phyloP scores from a whole-genome alignment of 1,139 yeast species.

The Blastobotrys buckinghamii region DNA sequence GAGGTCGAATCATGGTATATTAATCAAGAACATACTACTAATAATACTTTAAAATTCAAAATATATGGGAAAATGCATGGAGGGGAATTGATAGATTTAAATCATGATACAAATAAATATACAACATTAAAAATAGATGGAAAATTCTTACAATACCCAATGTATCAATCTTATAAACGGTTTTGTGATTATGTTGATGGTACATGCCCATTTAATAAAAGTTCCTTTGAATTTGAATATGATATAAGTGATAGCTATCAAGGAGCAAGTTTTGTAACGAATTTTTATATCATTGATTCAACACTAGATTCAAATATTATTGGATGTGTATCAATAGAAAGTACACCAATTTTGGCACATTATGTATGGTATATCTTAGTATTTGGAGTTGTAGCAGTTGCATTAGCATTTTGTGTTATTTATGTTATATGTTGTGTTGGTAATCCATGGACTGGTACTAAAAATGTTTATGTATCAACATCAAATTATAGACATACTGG shows the following conservation, averaged over 20 bases:
- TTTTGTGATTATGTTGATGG: constrained; percentile 25
- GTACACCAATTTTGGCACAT: constrained; percentile 46
- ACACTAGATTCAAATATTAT: constrained; percentile 35
- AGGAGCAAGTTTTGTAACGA: constrained; percentile 29
- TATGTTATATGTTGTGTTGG: constrained; percentile 35
- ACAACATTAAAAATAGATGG: constrained; percentile 11
- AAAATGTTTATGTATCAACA: constrained; percentile 49
- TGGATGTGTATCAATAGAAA: constrained; percentile 45
- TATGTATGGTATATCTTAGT: constrained; percentile 41
- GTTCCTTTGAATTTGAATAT: constrained; percentile 23
- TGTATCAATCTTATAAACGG: constrained; percentile 22
- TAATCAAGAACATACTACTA: constrained; percentile 5
- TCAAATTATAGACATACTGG: constrained; percentile 61
- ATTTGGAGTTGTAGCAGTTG: constrained; percentile 40
- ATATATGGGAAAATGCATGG: constrained; percentile 24
- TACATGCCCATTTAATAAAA: constrained; percentile 28
- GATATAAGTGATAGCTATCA: constrained; percentile 24
- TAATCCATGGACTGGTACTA: constrained; percentile 60
- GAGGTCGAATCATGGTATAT: constrained; percentile 10
- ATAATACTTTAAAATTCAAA: constrained; percentile 15
- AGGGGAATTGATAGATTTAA: constrained; percentile 25
- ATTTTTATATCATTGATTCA: constrained; percentile 33
- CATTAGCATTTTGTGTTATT: constrained; percentile 40
- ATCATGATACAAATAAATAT: constrained; percentile 24
- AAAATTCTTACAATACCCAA: constrained; percentile 14